Conservation (phyloP, 768 basidiomycete genomes). For the Amanita muscaria region DNA sequence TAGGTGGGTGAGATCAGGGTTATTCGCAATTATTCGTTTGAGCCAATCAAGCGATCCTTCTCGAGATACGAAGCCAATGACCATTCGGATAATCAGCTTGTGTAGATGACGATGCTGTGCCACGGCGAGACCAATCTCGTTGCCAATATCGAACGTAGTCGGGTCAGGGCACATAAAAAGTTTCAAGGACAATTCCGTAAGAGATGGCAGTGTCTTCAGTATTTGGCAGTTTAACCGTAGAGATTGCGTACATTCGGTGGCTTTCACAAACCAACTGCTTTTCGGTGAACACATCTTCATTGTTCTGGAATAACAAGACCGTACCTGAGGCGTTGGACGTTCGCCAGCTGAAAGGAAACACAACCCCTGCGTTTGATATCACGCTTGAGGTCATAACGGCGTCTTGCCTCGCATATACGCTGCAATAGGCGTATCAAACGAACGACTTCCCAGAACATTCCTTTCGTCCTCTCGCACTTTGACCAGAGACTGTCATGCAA, state of each 20-base stretch:
- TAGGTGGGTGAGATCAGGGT: not conserved
- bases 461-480: not conserved
- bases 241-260: not conserved
- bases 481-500: too few relatives aligned
- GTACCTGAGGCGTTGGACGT: not conserved
- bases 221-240: not conserved
- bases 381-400: not conserved
- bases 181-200: not conserved
- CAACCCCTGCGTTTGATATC: not conserved
- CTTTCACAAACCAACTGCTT: not conserved
- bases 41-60: not conserved
- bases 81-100: not conserved
- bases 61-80: not conserved
- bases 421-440: too few relatives aligned
- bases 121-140: not conserved
- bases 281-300: not conserved
- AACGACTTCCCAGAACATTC: not conserved
- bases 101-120: not conserved
- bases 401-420: not conserved
- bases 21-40: not conserved
- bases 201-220: not conserved
- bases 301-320: not conserved
- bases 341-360: not conserved
- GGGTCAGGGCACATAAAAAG: not conserved
- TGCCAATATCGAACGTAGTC: not conserved